phyloP scores from a whole-genome alignment of 1,284 basidiomycete species.

The Entoloma clypeatum region DNA sequence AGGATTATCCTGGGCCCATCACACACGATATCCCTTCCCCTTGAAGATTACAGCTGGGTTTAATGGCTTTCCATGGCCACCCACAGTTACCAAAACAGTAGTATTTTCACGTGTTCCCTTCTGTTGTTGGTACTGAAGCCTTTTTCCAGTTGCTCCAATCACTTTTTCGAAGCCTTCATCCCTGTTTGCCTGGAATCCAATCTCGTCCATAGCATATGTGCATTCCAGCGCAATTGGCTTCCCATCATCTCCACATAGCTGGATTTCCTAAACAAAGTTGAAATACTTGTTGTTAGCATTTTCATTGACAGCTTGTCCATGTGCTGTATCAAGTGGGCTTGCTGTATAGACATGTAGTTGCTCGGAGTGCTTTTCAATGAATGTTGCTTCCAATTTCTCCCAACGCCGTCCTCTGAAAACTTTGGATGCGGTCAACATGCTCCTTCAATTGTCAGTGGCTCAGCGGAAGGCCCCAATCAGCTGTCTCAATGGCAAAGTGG shows the following conservation, averaged over 20 bases:
- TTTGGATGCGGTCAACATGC: too few relatives aligned
- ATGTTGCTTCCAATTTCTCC: too few relatives aligned
- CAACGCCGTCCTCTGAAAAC: too few relatives aligned
- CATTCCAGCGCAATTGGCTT: not conserved
- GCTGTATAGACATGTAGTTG: too few relatives aligned
- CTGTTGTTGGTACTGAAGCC: slow-evolving; percentile 21
- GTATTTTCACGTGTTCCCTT: slow-evolving; percentile 20
- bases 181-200: slow-evolving; percentile 8
- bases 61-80: slow-evolving; percentile 20
- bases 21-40: slow-evolving; percentile 28
- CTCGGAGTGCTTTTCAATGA: too few relatives aligned
- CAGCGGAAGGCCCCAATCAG: too few relatives aligned
- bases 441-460: too few relatives aligned
- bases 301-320: not conserved
- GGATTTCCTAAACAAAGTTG: not conserved
- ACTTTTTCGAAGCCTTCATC: slow-evolving; percentile 15
- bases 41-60: slow-evolving; percentile 36
- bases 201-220: not conserved
- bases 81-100: slow-evolving; percentile 20
- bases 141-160: slow-evolving; percentile 16
- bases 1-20: slow-evolving; percentile 37
- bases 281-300: not conserved
- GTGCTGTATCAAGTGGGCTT: too few relatives aligned
- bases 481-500: too few relatives aligned
- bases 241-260: not conserved